A percentile compares a stretch with the other conserved stretches of the same genome.
Evolutionary conservation across 306 rosid species (phyloP).

Genomic region (Calophaca sinica): DNA sequence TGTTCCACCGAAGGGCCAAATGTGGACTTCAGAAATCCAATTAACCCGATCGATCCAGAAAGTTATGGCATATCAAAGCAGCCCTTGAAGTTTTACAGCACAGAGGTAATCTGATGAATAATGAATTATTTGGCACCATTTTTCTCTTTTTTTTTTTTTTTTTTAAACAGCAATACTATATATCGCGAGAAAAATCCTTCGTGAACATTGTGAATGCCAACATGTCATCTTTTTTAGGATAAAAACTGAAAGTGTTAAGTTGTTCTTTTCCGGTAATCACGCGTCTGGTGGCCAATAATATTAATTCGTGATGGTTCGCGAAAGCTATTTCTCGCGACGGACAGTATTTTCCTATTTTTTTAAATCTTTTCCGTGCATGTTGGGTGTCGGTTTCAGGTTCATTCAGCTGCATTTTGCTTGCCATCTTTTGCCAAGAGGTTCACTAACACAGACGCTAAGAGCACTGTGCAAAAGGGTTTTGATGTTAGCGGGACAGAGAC

Average conservation of each 20-base stretch:
- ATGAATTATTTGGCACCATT: neutral
- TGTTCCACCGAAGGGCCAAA: constrained; percentile 70
- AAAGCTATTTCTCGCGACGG: too few species aligned
- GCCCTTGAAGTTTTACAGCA: constrained; percentile 70
- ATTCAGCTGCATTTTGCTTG: constrained; percentile 73
- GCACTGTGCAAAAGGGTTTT: constrained; percentile 7
- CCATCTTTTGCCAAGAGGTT: constrained; percentile 72
- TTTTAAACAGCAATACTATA: too few species aligned
- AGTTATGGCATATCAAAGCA: constrained; percentile 56
- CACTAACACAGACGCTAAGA: constrained; percentile 22
- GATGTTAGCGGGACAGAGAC: constrained; percentile 13
- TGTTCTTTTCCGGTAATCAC: too few species aligned
- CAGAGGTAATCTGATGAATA: constrained; percentile 52
- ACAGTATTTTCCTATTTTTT: neutral
- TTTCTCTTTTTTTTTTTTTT: too few species aligned
- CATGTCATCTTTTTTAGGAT: too few species aligned
- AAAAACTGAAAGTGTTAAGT: too few species aligned
- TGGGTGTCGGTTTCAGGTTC: constrained; percentile 53
- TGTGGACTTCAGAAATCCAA: constrained; percentile 69
- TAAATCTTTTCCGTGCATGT: neutral
- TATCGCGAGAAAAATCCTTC: too few species aligned
- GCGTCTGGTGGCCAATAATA: too few species aligned
- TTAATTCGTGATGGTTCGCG: too few species aligned
- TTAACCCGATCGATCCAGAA: constrained; percentile 55
- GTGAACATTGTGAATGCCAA: too few species aligned